Conservation (phyloP, 2,329 filamentous ascomycete genomes). For the Ascochyta rabiei region DNA sequence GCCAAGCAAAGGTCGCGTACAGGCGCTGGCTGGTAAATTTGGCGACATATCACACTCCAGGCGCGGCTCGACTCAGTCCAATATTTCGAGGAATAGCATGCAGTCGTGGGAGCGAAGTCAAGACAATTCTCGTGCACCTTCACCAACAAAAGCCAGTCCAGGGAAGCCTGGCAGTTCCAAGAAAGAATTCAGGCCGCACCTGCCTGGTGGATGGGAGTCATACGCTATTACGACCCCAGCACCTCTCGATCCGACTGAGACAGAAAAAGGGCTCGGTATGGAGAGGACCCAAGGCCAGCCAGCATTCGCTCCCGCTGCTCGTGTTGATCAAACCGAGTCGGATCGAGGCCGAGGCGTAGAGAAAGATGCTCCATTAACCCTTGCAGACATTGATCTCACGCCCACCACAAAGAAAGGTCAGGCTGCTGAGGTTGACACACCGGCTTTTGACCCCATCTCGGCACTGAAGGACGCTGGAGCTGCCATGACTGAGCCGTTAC, state of each 20-base stretch:
- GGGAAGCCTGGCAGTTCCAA: conserved; percentile 45
- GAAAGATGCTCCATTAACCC: conserved; percentile 18
- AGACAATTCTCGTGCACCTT: conserved; percentile 44
- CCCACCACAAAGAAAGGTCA: conserved; percentile 47
- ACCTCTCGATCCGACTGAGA: conserved; percentile 36
- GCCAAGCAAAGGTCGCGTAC: conserved; percentile 57
- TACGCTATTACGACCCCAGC: conserved; percentile 50
- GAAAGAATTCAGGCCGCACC: conserved; percentile 55
- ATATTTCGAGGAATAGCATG: conserved; percentile 49
- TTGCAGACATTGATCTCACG: conserved; percentile 41
- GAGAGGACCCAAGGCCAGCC: conserved; percentile 15
- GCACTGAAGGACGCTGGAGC: conserved; percentile 55
- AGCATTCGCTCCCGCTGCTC: conserved; percentile 37
- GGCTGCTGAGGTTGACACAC: conserved; percentile 27
- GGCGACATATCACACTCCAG: conserved; percentile 54
- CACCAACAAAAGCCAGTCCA: conserved; percentile 37
- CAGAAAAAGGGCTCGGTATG: conserved; percentile 34
- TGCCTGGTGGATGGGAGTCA: conserved; percentile 62
- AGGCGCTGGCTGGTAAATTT: conserved; percentile 59
- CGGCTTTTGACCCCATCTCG: conserved; percentile 45
- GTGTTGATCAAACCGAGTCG: conserved; percentile 29
- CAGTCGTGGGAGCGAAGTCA: conserved; percentile 49
- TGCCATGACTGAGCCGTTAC: conserved; percentile 56
- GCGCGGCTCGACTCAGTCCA: conserved; percentile 54
- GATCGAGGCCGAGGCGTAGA: conserved; percentile 32